Conservation (phyloP, 2,329 filamentous ascomycete species). For the Laburnicola sp. region DNA sequence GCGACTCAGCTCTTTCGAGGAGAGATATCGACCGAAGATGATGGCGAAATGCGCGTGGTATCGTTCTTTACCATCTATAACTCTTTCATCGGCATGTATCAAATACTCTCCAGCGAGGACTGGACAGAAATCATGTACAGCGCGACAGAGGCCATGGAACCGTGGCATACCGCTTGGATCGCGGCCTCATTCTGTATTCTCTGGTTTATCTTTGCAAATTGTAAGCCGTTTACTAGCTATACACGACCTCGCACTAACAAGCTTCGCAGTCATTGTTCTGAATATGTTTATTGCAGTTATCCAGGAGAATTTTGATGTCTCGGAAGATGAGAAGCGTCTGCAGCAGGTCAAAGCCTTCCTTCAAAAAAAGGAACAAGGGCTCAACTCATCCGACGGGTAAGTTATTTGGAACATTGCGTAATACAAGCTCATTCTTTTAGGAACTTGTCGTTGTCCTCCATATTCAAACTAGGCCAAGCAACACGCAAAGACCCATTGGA, state of each 20-base stretch:
- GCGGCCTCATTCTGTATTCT: slow-evolving; percentile 86
- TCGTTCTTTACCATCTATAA: slow-evolving; percentile 93
- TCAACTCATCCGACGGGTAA: slow-evolving; percentile 59
- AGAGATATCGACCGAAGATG: slow-evolving; percentile 66
- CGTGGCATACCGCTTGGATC: slow-evolving; percentile 81
- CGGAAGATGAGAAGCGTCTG: slow-evolving; percentile 94
- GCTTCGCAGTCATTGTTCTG: slow-evolving; percentile 75
- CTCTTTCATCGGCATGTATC: slow-evolving; percentile 96
- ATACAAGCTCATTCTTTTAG: slow-evolving; percentile 28
- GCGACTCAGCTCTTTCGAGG: slow-evolving; percentile 91
- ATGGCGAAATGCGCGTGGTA: slow-evolving; percentile 66
- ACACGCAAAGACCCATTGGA: slow-evolving; percentile 80
- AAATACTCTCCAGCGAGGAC: slow-evolving; percentile 92
- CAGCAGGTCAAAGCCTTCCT: slow-evolving; percentile 96
- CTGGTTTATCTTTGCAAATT: slow-evolving; percentile 95
- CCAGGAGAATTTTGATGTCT: slow-evolving; percentile 98
- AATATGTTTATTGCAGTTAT: slow-evolving; percentile 99
- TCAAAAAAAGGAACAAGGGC: slow-evolving; percentile 82
- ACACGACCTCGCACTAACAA: background rate
- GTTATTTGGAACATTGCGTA: background rate
- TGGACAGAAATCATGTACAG: slow-evolving; percentile 90
- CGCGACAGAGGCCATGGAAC: slow-evolving; percentile 69
- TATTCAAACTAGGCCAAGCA: slow-evolving; percentile 65
- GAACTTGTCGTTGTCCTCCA: slow-evolving; percentile 72
- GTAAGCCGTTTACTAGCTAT: slow-evolving; percentile 23